Percentiles rank a stretch among this genome's conserved stretches.
Conservation (phyloP, 768 basidiomycete species). For the Boletus tomentosulus region DNA sequence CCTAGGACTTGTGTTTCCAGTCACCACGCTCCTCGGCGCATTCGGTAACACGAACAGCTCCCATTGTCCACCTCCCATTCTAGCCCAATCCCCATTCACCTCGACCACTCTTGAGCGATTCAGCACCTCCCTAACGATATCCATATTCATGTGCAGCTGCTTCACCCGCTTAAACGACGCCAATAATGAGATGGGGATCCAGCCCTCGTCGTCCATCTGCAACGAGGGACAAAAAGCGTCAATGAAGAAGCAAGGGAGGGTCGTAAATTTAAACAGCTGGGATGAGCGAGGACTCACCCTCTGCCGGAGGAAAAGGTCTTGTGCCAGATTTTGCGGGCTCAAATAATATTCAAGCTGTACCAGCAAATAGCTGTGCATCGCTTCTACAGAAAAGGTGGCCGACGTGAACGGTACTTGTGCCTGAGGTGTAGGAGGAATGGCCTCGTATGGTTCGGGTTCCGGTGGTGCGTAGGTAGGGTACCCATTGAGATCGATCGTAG, state of each 20-base stretch:
- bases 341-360: slow-evolving; percentile 91
- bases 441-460: slow-evolving; percentile 29
- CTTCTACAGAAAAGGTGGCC: slow-evolving; percentile 57
- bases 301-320: slow-evolving; percentile 78
- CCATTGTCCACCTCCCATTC: slow-evolving; percentile 61
- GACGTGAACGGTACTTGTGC: slow-evolving; percentile 41
- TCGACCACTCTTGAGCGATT: slow-evolving; percentile 64
- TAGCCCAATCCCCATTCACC: slow-evolving; percentile 62
- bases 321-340: slow-evolving; percentile 84
- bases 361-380: slow-evolving; percentile 63
- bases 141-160: slow-evolving; percentile 53
- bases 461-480: slow-evolving; percentile 31
- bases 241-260: neutral
- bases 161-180: slow-evolving; percentile 86
- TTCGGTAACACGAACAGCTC: slow-evolving; percentile 54
- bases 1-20: neutral
- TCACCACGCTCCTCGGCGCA: slow-evolving; percentile 45
- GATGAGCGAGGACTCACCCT: slow-evolving; percentile 47
- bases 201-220: slow-evolving; percentile 88
- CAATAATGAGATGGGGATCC: slow-evolving; percentile 77
- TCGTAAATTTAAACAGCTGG: neutral
- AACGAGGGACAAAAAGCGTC: neutral
- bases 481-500: slow-evolving; percentile 23
- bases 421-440: slow-evolving; percentile 19
- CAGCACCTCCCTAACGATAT: slow-evolving; percentile 69